A percentile compares a stretch with the other conserved stretches of the same genome.
Evolutionary conservation across 1,284 basidiomycete species (phyloP).

Genomic region (Cerrena zonata): DNA sequence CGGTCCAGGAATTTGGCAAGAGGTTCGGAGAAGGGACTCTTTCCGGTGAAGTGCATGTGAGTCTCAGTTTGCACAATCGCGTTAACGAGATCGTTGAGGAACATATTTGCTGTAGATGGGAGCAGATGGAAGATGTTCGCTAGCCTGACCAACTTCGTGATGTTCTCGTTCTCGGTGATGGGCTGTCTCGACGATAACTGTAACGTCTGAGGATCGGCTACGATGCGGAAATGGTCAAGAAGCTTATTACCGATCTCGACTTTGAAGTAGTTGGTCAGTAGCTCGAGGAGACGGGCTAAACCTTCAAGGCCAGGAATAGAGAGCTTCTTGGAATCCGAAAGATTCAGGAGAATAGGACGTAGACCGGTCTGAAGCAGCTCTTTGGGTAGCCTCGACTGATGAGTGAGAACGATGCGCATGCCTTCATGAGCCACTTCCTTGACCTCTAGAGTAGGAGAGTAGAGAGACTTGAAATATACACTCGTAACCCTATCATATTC

Average conservation of each 20-base stretch:
- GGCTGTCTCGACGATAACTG: constrained; percentile 73
- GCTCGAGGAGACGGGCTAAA: constrained; percentile 87
- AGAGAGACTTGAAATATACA: constrained; percentile 98
- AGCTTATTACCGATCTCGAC: constrained; percentile 98
- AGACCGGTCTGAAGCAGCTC: constrained; percentile 93
- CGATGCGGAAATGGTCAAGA: constrained; percentile 88
- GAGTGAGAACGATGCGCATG: constrained; percentile 81
- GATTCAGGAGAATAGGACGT: constrained; percentile 94
- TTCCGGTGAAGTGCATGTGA: constrained; percentile 82
- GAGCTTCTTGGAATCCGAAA: constrained; percentile 91
- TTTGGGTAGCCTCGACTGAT: constrained; percentile 90
- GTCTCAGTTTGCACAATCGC: constrained; percentile 92
- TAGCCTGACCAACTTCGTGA: constrained; percentile 88
- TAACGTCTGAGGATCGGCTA: constrained; percentile 84
- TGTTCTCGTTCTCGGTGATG: constrained; percentile 82
- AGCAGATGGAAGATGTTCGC: constrained; percentile 97
- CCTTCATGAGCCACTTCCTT: constrained; percentile 95
- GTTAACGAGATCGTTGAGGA: constrained; percentile 82
- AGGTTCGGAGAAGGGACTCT: constrained; percentile 91
- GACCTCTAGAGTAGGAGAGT: constrained; percentile 88
- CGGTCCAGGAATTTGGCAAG: constrained; percentile 88
- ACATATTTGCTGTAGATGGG: constrained; percentile 88
- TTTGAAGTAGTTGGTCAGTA: constrained; percentile 99
- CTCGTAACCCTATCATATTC: constrained; percentile 69
- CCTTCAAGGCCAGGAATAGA: constrained; percentile 95